These are phyloP conservation scores for Secale cereale DNA, from an alignment of 176 grass and related monocot genomes.

Conservation along the genomic window DNA sequence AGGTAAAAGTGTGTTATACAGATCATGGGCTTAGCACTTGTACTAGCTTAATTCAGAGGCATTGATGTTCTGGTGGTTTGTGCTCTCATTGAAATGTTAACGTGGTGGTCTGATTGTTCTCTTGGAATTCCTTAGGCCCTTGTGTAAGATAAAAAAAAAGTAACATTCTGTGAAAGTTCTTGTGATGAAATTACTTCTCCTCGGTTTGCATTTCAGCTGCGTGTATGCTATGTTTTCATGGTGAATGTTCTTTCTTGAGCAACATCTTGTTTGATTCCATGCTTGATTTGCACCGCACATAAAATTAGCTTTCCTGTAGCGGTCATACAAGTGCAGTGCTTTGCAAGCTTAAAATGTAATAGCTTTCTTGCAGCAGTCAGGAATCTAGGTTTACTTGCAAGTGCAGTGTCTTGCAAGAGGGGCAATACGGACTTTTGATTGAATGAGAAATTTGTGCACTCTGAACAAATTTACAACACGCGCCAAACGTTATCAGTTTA, in stretches of 20 bases:
- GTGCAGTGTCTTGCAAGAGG: background rate
- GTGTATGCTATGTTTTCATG: background rate
- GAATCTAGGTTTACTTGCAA: background rate
- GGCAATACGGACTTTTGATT: background rate
- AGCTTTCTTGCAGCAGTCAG: background rate
- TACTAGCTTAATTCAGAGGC: background rate
- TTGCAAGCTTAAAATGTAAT: background rate
- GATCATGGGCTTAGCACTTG: background rate
- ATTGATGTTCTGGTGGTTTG: background rate
- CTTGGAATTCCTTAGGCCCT: background rate
- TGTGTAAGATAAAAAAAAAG: background rate
- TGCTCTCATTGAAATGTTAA: background rate
- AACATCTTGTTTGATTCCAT: background rate
- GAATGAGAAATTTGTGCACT: background rate
- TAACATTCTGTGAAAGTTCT: background rate
- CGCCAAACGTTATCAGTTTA: background rate
- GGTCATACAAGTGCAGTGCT: background rate
- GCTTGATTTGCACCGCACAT: background rate
- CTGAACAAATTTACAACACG: background rate
- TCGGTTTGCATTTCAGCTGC: background rate
- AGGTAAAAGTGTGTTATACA: background rate
- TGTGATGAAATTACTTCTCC: background rate
- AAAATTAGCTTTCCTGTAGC: background rate
- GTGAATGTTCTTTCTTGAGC: background rate
- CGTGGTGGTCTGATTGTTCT: background rate